These are phyloP conservation scores for Paxillus ammoniavirescens DNA, from an alignment of 768 basidiomycete genomes.

Conservation along the genomic window DNA sequence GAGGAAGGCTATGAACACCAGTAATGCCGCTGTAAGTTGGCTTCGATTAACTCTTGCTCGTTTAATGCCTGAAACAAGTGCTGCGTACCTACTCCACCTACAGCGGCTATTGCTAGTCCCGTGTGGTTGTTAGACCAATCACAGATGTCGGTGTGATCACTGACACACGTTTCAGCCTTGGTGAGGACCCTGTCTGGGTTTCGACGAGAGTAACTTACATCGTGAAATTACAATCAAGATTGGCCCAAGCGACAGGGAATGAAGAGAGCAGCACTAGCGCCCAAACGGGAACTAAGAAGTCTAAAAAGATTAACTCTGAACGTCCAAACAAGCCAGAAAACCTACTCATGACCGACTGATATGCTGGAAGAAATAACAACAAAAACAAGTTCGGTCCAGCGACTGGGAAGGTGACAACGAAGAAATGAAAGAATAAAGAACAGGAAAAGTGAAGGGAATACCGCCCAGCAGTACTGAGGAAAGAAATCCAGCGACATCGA, in stretches of 20 bases:
- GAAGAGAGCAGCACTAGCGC: slow-evolving; percentile 4
- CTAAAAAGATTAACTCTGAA: slow-evolving; percentile 1
- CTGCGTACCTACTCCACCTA: slow-evolving; percentile 4
- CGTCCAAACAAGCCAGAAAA: background rate
- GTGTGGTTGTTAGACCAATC: slow-evolving; percentile 1
- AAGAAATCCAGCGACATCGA: background rate
- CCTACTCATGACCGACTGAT: slow-evolving; percentile 11
- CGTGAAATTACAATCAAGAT: slow-evolving; percentile 8
- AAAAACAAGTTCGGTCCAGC: background rate
- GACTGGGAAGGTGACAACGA: background rate
- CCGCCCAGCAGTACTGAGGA: slow-evolving; percentile 13
- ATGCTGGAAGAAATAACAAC: background rate
- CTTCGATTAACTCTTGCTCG: background rate
- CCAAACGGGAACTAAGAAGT: background rate
- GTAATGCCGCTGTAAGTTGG: slow-evolving; percentile 1
- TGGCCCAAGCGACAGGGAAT: slow-evolving; percentile 11
- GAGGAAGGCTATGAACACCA: background rate
- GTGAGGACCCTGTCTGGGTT: background rate
- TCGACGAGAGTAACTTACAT: background rate
- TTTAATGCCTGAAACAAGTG: background rate
- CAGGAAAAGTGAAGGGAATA: background rate
- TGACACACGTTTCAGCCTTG: background rate
- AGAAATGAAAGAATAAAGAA: background rate
- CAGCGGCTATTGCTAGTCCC: background rate
- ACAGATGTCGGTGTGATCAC: slow-evolving; percentile 7